A percentile compares a stretch with the other conserved stretches of the same genome.
These are phyloP conservation scores for Corymbia calophylla DNA, from an alignment of 441 rosid species.

Conservation along the genomic window DNA sequence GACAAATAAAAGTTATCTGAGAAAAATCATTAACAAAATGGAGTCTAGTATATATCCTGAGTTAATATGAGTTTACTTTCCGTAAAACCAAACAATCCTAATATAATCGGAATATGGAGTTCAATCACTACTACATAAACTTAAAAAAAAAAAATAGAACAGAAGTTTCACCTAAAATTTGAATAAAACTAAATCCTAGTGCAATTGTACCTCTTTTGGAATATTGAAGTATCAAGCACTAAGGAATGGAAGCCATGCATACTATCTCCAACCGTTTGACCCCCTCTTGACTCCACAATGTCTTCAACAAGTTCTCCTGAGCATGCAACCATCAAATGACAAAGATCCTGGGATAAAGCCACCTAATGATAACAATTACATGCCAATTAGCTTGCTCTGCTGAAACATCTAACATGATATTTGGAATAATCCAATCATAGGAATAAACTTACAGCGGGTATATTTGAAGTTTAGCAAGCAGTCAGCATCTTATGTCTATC, in stretches of 20 bases:
- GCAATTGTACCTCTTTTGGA: slow-evolving; percentile 57
- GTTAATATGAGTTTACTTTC: background rate
- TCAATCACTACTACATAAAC: background rate
- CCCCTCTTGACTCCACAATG: slow-evolving; percentile 21
- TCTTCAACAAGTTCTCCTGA: slow-evolving; percentile 61
- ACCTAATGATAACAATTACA: slow-evolving; percentile 34
- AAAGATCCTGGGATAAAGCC: slow-evolving; percentile 78
- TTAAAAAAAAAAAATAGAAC: background rate
- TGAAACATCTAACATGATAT: background rate
- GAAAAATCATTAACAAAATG: background rate
- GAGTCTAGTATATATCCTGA: background rate
- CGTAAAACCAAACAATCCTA: background rate
- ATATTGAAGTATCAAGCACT: slow-evolving; percentile 72
- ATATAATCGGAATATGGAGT: too few relatives aligned
- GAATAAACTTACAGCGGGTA: background rate
- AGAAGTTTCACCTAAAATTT: background rate
- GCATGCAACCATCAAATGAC: slow-evolving; percentile 68
- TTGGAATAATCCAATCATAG: background rate
- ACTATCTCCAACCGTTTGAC: slow-evolving; percentile 20
- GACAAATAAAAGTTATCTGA: too few relatives aligned
- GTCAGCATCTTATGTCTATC: background rate
- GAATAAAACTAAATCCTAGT: background rate
- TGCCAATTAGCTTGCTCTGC: slow-evolving; percentile 5
- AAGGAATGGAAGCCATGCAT: slow-evolving; percentile 62
- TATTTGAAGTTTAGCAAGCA: background rate